Base-by-base conservation (phyloP, 2,329 filamentous ascomycete genomes). In the Bipolaris cookei region DNA sequence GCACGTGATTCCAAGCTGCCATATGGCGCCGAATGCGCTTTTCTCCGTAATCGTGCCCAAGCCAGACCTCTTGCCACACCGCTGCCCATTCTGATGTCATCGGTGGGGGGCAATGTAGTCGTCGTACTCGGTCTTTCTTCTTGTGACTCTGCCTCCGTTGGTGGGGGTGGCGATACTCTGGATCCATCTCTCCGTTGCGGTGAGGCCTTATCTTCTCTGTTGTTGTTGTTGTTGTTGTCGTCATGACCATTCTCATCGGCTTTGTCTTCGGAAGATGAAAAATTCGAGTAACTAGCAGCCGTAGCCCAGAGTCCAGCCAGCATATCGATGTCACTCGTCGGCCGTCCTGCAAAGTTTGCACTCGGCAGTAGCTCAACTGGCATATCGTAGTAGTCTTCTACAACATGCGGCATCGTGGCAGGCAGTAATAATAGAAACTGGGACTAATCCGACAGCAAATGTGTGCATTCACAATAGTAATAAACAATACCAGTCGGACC, bases 291-390 rank as follows among this genome's bases (percentile, higher is more conserved):
- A 16, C 25, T 28, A 28, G 30, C 46, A 25, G 58, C 42, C 41
- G 62, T 57, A 1, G 55, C 65, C 54, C 57, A 60, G 6, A 58
- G 38, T 3, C 59, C 61, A 23, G 64, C 60, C 6, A 66, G 56
- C 34, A 67, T 66, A n/a, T 63, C 61, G 30, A 69, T 68, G 21
- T 70, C 67, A 45, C 59, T 63, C n/a, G 58, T 50, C 42, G 67
- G 66, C 7, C 65, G 61, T 25, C 59, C 58, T 34, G 66, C 67
- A 53, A 70, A 68, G 49, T 70, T 70, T 5, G 67, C 57, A 42
- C 59, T 59, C 5, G 67, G 67, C 32, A 70, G 37, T 42, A 63
- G 47, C 16, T 70, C 63, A 20, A 56, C 25, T 7, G 64, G 58
- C 37, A 68, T 62, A 42, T 70, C 66, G 34, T 68, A 68, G 49